Percentiles rank a stretch among this genome's conserved stretches.
phyloP scores from a whole-genome alignment of 495 filamentous ascomycete species.

The Cercophora samala region DNA sequence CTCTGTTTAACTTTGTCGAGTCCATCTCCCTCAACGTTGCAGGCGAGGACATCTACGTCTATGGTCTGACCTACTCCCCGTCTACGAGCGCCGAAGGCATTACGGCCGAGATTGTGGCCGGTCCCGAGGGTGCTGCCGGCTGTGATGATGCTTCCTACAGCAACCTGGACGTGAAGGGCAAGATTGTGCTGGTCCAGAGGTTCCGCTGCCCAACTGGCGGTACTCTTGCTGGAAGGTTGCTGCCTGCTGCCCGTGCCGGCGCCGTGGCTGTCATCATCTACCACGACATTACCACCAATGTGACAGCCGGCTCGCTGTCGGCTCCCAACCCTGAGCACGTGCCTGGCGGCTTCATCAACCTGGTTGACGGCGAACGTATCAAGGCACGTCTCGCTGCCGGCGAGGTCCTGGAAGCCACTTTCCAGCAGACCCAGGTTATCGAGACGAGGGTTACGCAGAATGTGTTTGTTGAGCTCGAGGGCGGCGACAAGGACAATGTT shows the following conservation, averaged over 20 bases:
- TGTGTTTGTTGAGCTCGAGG: slow-evolving; percentile 41
- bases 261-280: slow-evolving; percentile 43
- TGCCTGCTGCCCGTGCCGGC: slow-evolving; percentile 37
- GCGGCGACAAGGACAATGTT: slow-evolving; percentile 34
- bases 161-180: slow-evolving; percentile 39
- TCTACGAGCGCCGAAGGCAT: slow-evolving; percentile 41
- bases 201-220: slow-evolving; percentile 38
- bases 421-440: slow-evolving; percentile 40
- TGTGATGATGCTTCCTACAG: slow-evolving; percentile 39
- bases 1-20: slow-evolving; percentile 37
- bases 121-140: slow-evolving; percentile 35
- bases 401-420: slow-evolving; percentile 32
- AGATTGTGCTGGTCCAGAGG: slow-evolving; percentile 45
- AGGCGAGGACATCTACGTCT: slow-evolving; percentile 35
- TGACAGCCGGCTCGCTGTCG: slow-evolving; percentile 35
- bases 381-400: slow-evolving; percentile 30
- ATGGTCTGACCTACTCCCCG: slow-evolving; percentile 41
- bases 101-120: slow-evolving; percentile 39
- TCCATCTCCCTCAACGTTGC: slow-evolving; percentile 39
- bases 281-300: slow-evolving; percentile 25
- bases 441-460: slow-evolving; percentile 40
- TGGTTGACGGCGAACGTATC: slow-evolving; percentile 33
- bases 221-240: slow-evolving; percentile 41
- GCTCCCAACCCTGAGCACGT: slow-evolving; percentile 34
- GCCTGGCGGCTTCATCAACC: slow-evolving; percentile 39